Evolutionary conservation across 768 basidiomycete species (phyloP).

Genomic region (Clavulina sp.): DNA sequence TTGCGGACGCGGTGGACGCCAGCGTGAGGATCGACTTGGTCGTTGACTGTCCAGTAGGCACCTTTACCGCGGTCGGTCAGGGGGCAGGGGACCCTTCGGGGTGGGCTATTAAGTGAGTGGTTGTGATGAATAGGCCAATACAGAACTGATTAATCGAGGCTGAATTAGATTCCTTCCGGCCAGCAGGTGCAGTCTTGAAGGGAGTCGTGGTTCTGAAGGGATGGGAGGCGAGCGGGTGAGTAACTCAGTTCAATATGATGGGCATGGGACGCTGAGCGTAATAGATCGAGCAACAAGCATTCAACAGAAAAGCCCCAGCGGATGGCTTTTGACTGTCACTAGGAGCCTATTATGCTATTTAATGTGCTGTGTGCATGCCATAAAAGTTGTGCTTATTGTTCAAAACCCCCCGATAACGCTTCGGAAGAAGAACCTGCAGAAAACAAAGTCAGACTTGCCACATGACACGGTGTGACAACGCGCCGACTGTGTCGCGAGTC

Average conservation of each 20-base stretch:
- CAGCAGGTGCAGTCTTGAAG: background rate
- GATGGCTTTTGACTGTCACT: no score
- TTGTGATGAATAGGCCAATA: slow-evolving; percentile 88
- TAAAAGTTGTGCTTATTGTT: no score
- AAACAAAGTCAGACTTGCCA: no score
- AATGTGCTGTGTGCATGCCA: no score
- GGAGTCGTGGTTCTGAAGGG: slow-evolving; percentile 1
- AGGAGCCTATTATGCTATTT: no score
- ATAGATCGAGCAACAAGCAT: background rate
- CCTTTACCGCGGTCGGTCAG: slow-evolving; percentile 83
- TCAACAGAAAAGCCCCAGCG: no score
- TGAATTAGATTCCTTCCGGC: no score
- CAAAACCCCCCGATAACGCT: no score
- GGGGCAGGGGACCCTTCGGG: slow-evolving; percentile 82
- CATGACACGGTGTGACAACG: no score
- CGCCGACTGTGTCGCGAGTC: no score
- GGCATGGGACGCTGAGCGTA: background rate
- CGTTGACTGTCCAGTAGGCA: slow-evolving; percentile 68
- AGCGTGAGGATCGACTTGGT: slow-evolving; percentile 22
- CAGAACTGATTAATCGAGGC: no score
- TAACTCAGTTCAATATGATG: slow-evolving; percentile 8
- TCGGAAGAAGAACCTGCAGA: no score
- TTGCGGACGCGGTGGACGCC: slow-evolving; percentile 80
- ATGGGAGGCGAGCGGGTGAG: slow-evolving; percentile 5
- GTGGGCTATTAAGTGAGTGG: slow-evolving; percentile 76